Base-by-base conservation (phyloP, 2,329 filamentous ascomycete genomes). In the Calonectria henricotiae region DNA sequence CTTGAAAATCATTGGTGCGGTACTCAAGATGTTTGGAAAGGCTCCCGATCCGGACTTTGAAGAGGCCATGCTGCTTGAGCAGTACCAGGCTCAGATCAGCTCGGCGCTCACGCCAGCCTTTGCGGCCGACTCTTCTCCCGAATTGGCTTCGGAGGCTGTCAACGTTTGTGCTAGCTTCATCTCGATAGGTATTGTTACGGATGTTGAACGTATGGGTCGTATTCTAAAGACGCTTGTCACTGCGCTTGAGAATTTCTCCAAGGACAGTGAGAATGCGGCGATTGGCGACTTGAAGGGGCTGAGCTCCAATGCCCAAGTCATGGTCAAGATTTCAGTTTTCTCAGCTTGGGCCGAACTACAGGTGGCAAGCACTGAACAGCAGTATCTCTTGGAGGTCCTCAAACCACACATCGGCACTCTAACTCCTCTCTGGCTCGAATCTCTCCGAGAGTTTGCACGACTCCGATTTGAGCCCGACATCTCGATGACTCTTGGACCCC, bases 131-230 rank as follows among this genome's bases (percentile, higher is more conserved):
- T 99, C 96, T 0, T 98, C 96, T 0, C 95, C 97, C 0, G 96
- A 99, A 81, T 87, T 99, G 17, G 97, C 96, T 8, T 95, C 96
- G 0, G 96, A 98, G 80, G 96, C 97, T 17, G 94, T 99, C 73
- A 97, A 97, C 77, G 96, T 99, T 7, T 99, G 96, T 78, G 96
- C 96, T n/a, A 95, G 94, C 1, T 99, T 99, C 82, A 97, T 99
- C 78, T 93, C 96, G 0, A 98, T 96, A 0, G 96, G 96, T 15
- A 98, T 99, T 66, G 96, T 99, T 9, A 98, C 95, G 0, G 96
- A 98, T 81, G 91, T 98, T 9, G 97, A 99, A 75, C 91, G 96
- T n/a, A 99, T 99, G 96, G 96, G 96, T 25, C 92, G 96, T 67
- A 99, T 99, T 64, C 88, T 99, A 67, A 98, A 98, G 84, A 93